These are phyloP conservation scores for Salicornia ramosissima DNA, from an alignment of 148 eudicot species.

Conservation along the genomic window DNA sequence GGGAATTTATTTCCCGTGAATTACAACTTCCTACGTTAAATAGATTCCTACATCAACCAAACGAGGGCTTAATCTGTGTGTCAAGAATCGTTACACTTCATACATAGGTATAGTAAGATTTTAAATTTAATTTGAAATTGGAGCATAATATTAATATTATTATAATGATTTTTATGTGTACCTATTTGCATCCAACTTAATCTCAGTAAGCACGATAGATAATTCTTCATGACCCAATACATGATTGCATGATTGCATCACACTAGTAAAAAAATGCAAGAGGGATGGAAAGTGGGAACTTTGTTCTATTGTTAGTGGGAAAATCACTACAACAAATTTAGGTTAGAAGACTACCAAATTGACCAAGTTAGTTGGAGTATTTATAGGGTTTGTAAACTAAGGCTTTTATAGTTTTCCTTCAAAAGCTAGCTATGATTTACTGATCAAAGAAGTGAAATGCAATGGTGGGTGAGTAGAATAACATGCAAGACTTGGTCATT, in stretches of 20 bases:
- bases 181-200: too few relatives aligned
- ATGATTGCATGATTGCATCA: not conserved
- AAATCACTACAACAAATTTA: not conserved
- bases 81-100: too few relatives aligned
- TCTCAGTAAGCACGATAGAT: too few relatives aligned
- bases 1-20: too few relatives aligned
- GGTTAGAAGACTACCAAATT: not conserved
- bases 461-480: not conserved
- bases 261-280: not conserved
- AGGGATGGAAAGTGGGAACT: not conserved
- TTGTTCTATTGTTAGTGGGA: not conserved
- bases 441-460: not conserved
- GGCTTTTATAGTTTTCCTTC: not conserved
- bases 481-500: not conserved
- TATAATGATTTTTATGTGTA: too few relatives aligned
- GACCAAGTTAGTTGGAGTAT: not conserved
- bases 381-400: too few relatives aligned
- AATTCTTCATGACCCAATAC: not conserved
- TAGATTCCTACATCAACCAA: too few relatives aligned
- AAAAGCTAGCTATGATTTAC: not conserved
- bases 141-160: too few relatives aligned
- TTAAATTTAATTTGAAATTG: too few relatives aligned
- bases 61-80: too few relatives aligned
- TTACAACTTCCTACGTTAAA: too few relatives aligned
- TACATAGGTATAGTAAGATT: too few relatives aligned